Evolutionary conservation across 148 eudicot genomes (phyloP).

Genomic region (Camellia granthamiana): DNA sequence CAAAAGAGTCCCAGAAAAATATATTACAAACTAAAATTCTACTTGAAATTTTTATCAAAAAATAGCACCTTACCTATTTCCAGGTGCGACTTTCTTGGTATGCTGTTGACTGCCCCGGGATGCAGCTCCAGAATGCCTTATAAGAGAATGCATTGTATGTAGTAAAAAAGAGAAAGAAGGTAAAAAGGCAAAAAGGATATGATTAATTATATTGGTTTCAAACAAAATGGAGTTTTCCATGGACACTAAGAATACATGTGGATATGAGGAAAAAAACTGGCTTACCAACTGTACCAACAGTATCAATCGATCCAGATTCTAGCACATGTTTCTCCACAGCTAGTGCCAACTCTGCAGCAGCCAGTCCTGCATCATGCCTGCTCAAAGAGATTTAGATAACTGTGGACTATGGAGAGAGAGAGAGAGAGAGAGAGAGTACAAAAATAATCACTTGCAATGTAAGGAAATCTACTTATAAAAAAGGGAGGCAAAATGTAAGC

Average conservation of each 20-base stretch:
- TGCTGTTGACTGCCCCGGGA: conserved; percentile 97
- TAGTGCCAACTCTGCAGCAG: conserved; percentile 89
- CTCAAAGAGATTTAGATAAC: conserved; percentile 15
- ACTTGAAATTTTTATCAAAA: neutral
- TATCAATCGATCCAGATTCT: conserved; percentile 83
- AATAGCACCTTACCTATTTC: conserved; percentile 61
- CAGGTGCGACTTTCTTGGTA: conserved; percentile 92
- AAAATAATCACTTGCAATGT: neutral
- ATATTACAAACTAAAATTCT: neutral
- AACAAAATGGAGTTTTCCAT: neutral
- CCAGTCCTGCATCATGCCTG: conserved; percentile 98
- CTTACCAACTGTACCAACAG: conserved; percentile 95
- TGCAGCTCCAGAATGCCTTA: conserved; percentile 86
- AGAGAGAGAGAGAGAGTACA: neutral
- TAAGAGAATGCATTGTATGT: conserved; percentile 5
- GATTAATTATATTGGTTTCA: neutral
- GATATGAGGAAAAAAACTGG: neutral
- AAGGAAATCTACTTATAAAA: neutral
- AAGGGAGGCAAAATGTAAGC: neutral
- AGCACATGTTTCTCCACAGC: conserved; percentile 92
- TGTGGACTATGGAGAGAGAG: neutral
- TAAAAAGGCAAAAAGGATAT: neutral
- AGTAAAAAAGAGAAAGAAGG: conserved; percentile 6
- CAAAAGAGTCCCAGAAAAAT: no score
- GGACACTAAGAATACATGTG: neutral